These are phyloP conservation scores for Musa itinerans DNA, from an alignment of 176 grass and related monocot species.

Conservation along the genomic window DNA sequence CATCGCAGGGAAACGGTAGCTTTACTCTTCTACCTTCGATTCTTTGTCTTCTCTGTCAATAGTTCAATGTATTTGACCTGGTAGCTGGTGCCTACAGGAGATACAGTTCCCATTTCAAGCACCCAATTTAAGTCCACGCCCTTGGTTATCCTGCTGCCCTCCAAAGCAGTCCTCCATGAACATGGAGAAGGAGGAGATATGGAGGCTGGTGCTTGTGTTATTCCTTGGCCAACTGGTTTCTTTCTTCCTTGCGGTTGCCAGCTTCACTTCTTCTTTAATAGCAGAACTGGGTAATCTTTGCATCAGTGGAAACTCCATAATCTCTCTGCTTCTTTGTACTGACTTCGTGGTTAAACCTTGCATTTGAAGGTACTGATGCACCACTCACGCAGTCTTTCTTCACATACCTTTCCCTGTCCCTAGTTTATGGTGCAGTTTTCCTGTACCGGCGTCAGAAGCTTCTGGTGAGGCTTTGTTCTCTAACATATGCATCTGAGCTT, in stretches of 20 bases:
- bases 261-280: conserved; percentile 61
- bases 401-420: conserved; percentile 46
- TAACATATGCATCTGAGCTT: no score
- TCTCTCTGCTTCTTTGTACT: not conserved
- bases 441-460: conserved; percentile 38
- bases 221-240: conserved; percentile 69
- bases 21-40: no score
- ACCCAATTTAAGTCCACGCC: no score
- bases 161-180: not conserved
- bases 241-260: conserved; percentile 54
- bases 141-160: no score
- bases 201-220: conserved; percentile 39
- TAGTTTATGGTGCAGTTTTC: conserved; percentile 54
- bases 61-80: no score
- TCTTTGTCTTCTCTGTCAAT: no score
- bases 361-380: conserved; percentile 45
- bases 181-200: conserved; percentile 34
- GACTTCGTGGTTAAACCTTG: not conserved
- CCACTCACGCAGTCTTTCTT: conserved; percentile 82
- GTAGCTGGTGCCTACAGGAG: no score
- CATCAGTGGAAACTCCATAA: not conserved
- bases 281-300: conserved; percentile 44
- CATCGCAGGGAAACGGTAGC: no score
- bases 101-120: no score
- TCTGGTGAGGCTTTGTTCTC: conserved; percentile 23